Evolutionary conservation across 2,329 filamentous ascomycete genomes (phyloP).

Genomic region (Paracamarosporium sp.): DNA sequence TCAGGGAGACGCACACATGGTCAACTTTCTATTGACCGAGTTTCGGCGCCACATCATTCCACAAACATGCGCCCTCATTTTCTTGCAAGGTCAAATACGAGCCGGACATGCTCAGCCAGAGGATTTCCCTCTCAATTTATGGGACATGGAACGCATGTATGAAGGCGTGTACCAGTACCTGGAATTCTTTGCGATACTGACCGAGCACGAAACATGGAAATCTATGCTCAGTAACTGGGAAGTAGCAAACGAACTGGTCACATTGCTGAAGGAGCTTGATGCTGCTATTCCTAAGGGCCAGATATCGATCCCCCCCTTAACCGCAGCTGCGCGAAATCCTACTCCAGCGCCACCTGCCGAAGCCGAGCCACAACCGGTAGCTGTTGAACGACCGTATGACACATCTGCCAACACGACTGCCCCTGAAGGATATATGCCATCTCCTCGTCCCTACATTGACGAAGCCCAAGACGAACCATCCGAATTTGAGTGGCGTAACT

Average conservation of each 20-base stretch:
- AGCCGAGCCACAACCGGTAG: slow-evolving; percentile 43
- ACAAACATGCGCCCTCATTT: slow-evolving; percentile 92
- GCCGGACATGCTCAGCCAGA: slow-evolving; percentile 76
- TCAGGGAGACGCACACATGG: slow-evolving; percentile 67
- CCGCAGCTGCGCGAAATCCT: slow-evolving; percentile 36
- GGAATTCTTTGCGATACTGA: slow-evolving; percentile 89
- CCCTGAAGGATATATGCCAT: slow-evolving; percentile 53
- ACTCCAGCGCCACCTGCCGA: slow-evolving; percentile 38
- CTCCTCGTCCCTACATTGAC: slow-evolving; percentile 55
- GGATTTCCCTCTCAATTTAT: slow-evolving; percentile 92
- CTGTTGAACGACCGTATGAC: slow-evolving; percentile 72
- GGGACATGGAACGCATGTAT: slow-evolving; percentile 97
- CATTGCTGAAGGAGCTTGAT: slow-evolving; percentile 85
- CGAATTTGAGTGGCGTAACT: slow-evolving; percentile 76
- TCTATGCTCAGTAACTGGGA: slow-evolving; percentile 90
- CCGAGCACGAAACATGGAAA: slow-evolving; percentile 83
- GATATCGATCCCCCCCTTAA: slow-evolving; percentile 65
- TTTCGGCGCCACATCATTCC: slow-evolving; percentile 93
- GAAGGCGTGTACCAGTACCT: slow-evolving; percentile 94
- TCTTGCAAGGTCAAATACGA: slow-evolving; percentile 88
- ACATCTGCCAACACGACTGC: slow-evolving; percentile 50
- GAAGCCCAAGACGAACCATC: slow-evolving; percentile 63
- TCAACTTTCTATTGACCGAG: slow-evolving; percentile 91
- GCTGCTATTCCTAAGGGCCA: slow-evolving; percentile 77
- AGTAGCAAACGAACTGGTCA: slow-evolving; percentile 85